These are phyloP conservation scores for Leccinum aurantiacum DNA, from an alignment of 768 basidiomycete genomes.

Conservation along the genomic window DNA sequence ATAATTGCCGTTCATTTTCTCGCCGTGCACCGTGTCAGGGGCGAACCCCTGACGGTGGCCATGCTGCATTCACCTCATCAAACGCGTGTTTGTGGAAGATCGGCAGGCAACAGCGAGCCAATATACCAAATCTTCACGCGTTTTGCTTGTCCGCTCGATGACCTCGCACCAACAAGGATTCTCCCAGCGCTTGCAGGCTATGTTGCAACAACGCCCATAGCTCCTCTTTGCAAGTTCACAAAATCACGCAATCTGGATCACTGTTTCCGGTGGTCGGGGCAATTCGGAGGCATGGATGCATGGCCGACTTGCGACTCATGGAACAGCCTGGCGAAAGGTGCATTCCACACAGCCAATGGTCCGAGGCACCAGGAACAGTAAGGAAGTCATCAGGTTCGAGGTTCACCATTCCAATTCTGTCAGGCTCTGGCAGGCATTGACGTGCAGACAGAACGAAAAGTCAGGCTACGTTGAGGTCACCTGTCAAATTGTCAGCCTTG, in stretches of 20 bases:
- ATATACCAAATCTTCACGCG: not conserved
- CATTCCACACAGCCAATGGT: conserved; percentile 16
- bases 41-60: conserved; percentile 24
- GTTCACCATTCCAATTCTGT: not conserved
- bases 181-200: not conserved
- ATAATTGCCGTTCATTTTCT: conserved; percentile 29
- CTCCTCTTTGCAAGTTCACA: not conserved
- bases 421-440: conserved; percentile 1
- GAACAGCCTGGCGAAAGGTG: conserved; percentile 10
- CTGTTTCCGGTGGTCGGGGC: conserved; percentile 1
- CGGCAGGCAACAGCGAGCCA: conserved; percentile 6
- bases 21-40: conserved; percentile 15
- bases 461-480: not conserved
- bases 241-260: not conserved
- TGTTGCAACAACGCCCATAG: not conserved
- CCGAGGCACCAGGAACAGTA: conserved; percentile 26
- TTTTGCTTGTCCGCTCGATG: not conserved
- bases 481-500: not conserved
- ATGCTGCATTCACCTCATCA: conserved; percentile 24
- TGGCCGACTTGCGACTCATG: conserved; percentile 12
- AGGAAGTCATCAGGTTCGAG: not conserved
- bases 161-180: not conserved
- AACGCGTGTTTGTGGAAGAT: conserved; percentile 19
- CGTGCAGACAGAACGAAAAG: conserved; percentile 6
- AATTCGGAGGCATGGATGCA: conserved; percentile 6